phyloP scores from a whole-genome alignment of 768 basidiomycete genomes.

The Psilocybe sp. region DNA sequence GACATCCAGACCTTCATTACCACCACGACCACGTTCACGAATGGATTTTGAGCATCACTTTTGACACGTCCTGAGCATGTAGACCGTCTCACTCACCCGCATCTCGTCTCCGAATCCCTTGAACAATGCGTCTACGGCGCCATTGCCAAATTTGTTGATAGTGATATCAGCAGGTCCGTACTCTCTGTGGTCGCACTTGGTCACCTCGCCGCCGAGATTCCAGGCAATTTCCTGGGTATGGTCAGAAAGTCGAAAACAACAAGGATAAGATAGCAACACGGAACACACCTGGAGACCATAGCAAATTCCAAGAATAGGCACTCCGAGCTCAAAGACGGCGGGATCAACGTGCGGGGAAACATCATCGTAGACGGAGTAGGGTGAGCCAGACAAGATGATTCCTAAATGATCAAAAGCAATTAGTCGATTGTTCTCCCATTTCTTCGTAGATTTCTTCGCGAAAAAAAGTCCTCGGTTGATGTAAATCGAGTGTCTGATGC shows the following conservation, averaged over 20 bases:
- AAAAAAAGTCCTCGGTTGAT: neutral
- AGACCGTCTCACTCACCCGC: constrained; percentile 51
- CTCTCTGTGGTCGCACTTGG: constrained; percentile 87
- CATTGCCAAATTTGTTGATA: constrained; percentile 59
- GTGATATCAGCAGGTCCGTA: constrained; percentile 89
- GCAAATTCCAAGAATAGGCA: constrained; percentile 95
- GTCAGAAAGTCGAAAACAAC: no score
- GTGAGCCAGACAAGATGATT: constrained; percentile 95
- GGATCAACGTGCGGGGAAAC: constrained; percentile 95
- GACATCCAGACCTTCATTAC: constrained; percentile 95
- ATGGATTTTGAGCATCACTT: neutral
- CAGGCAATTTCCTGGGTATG: constrained; percentile 97
- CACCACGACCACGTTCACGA: neutral
- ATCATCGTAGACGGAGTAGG: constrained; percentile 94
- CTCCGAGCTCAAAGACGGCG: constrained; percentile 79
- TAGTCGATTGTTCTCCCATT: neutral
- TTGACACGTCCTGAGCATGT: neutral
- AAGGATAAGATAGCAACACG: neutral
- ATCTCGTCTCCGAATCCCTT: constrained; percentile 85
- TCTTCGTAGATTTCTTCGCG: no score
- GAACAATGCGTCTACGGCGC: constrained; percentile 72
- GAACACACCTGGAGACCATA: constrained; percentile 86
- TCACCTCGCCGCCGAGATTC: constrained; percentile 80
- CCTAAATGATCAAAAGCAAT: constrained; percentile 37
- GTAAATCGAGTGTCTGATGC: neutral